These are phyloP conservation scores for Epichloe brachyelytri DNA, from an alignment of 2,329 filamentous ascomycete species.

Conservation along the genomic window DNA sequence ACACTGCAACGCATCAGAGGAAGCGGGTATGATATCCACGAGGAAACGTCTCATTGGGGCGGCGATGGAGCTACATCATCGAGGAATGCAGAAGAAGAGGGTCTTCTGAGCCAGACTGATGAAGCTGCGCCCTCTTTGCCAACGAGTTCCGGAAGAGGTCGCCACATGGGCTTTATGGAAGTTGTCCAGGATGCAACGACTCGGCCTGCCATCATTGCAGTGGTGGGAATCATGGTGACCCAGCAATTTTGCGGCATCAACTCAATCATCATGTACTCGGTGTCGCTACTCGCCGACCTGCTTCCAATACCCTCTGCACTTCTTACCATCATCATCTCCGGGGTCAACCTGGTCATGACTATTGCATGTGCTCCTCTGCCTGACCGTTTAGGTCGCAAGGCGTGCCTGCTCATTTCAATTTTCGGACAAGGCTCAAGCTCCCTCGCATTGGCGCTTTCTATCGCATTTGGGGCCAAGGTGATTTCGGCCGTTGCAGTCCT, in stretches of 20 bases:
- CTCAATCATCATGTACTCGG: constrained; percentile 97
- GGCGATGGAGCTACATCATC: constrained; percentile 21
- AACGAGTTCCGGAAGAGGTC: background rate
- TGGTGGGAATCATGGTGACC: constrained; percentile 80
- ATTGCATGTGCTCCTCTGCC: constrained; percentile 70
- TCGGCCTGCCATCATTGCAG: constrained; percentile 64
- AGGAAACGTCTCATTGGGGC: constrained; percentile 57
- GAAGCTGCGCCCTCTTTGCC: constrained; percentile 5
- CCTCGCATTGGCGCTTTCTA: constrained; percentile 65
- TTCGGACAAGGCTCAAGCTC: constrained; percentile 72
- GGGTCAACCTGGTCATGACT: constrained; percentile 76
- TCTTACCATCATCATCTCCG: constrained; percentile 77
- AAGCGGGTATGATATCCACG: constrained; percentile 50
- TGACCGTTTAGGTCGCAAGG: constrained; percentile 79
- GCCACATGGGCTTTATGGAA: constrained; percentile 46
- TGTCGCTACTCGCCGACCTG: constrained; percentile 70
- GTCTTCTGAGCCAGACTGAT: constrained; percentile 39
- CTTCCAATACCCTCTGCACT: constrained; percentile 71
- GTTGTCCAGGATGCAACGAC: constrained; percentile 57
- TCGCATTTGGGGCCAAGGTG: constrained; percentile 57
- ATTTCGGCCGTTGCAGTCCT: constrained; percentile 73
- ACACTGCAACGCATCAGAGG: constrained; percentile 69
- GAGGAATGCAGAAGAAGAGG: constrained; percentile 51
- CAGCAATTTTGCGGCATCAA: constrained; percentile 94
- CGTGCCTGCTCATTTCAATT: constrained; percentile 71